Base-by-base conservation (phyloP, 495 filamentous ascomycete genomes). In the Aspergillus kassunensis region DNA sequence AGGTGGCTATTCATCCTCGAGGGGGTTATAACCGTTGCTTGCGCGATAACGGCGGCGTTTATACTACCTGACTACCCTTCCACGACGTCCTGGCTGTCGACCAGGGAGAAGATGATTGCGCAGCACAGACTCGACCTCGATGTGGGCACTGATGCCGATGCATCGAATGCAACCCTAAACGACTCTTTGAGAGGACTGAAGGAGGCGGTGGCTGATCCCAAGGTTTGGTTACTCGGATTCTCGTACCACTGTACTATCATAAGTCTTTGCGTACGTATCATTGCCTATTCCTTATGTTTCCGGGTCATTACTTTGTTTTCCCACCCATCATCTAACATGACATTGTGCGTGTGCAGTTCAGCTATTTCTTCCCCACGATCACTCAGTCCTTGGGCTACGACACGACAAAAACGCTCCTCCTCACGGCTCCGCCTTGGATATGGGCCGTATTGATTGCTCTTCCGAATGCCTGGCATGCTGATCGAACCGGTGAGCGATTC, bases 351-450 rank as follows among this genome's bases (percentile, higher is more conserved):
- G n/a, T n/a, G n/a, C n/a, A n/a, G n/a, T n/a, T n/a, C n/a, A n/a
- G n/a, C n/a, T n/a, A 93, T 66, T 93, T 93, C 78, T 42, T 40
- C 36, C 36, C 41, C 25, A 48, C 44, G 0, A 19, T 37, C 19
- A 21, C 18, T 6, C 3, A 48, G n/a, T 25, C 44, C 10, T 33
- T 37, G 12, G 20, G 20, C 29, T 46, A 46, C 29, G 44, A 30
- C 16, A 46, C 18, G 6, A 46, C 20, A 16, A 19, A 33, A 12
- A 46, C 44, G 1, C 44, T 46, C 18, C 44, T 46, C 8, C 44
- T 46, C 19, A 46, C 44, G 5, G 44, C 44, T 3, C 44, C 44
- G 1, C 44, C 44, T 18, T 46, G 20, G 11, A 19, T 46, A 2
- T 19, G 30, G 20, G 46, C 46, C n/a, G 40, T 29, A 15, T 11